phyloP scores from a whole-genome alignment of 2,329 filamentous ascomycete genomes.

The Alternaria tenuissima region DNA sequence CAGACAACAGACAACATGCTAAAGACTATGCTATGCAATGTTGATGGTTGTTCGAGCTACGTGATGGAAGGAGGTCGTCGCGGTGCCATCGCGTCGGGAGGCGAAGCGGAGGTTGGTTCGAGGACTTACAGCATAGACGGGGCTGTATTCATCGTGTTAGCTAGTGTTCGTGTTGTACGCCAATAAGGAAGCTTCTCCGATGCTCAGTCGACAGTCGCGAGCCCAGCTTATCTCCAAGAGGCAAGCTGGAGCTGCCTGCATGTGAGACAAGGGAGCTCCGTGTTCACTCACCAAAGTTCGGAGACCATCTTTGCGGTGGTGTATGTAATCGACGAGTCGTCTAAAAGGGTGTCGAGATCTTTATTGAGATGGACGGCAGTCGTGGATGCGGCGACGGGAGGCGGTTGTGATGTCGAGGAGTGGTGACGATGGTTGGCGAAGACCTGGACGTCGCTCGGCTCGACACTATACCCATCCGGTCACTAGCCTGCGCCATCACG shows the following conservation, averaged over 20 bases:
- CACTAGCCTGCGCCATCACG: constrained; percentile 27
- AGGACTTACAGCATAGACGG: constrained; percentile 96
- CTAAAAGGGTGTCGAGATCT: constrained; percentile 33
- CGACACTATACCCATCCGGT: constrained; percentile 24
- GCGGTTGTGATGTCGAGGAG: constrained; percentile 40
- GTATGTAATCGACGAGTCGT: constrained; percentile 28
- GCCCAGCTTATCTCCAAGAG: constrained; percentile 47
- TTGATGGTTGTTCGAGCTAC: constrained; percentile 5
- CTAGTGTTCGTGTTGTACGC: constrained; percentile 26
- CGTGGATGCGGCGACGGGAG: constrained; percentile 39
- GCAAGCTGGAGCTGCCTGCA: constrained; percentile 50
- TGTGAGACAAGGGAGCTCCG: constrained; percentile 39
- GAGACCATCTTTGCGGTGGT: constrained; percentile 70
- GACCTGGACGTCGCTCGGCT: constrained; percentile 33
- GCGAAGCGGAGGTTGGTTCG: constrained; percentile 29
- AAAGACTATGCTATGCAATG: too few species aligned
- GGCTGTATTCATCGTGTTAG: constrained; percentile 65
- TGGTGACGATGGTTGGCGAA: constrained; percentile 49
- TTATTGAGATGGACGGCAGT: constrained; percentile 40
- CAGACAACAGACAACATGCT: too few species aligned
- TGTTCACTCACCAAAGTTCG: constrained; percentile 78
- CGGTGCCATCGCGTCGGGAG: constrained; percentile 33
- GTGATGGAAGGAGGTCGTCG: constrained; percentile 20
- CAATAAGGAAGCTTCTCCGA: constrained; percentile 9
- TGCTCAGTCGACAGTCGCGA: constrained; percentile 27